Conservation (phyloP, 208 protist species). For the Polymyxa betae region DNA sequence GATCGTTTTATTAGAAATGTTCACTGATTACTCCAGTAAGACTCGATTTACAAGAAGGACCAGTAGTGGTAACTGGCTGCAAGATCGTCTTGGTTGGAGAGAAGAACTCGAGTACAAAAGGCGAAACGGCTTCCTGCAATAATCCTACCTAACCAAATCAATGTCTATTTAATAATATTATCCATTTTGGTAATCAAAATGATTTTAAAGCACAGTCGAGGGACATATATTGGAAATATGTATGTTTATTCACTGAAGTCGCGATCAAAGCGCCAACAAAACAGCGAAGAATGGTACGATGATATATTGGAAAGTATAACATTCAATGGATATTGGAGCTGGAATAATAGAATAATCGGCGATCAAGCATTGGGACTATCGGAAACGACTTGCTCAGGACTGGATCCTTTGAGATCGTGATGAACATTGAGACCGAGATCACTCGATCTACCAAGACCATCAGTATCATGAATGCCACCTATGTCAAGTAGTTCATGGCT, state of each 20-base stretch:
- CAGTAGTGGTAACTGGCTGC: constrained; percentile 38
- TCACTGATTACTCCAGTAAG: constrained; percentile 14
- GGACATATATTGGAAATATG: background rate
- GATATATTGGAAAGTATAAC: background rate
- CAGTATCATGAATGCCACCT: background rate
- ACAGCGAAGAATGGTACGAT: background rate
- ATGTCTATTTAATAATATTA: background rate
- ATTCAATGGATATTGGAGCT: background rate
- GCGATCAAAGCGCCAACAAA: background rate
- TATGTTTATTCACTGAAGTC: constrained; percentile 48
- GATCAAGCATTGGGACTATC: constrained; percentile 5
- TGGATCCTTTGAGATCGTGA: background rate
- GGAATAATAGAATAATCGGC: background rate
- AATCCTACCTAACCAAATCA: background rate
- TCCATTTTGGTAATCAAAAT: too few relatives aligned
- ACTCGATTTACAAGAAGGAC: constrained; percentile 10
- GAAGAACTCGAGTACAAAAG: constrained; percentile 45
- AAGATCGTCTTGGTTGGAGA: constrained; percentile 43
- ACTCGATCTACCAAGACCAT: background rate
- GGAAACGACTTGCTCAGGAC: background rate
- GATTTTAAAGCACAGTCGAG: too few relatives aligned
- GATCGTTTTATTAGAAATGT: constrained; percentile 34
- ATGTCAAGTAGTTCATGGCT: background rate
- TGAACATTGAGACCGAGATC: constrained; percentile 19
- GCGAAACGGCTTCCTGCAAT: constrained; percentile 15